Base-by-base conservation (phyloP, 345 rosid genomes). In the Streptanthus diversifolius region DNA sequence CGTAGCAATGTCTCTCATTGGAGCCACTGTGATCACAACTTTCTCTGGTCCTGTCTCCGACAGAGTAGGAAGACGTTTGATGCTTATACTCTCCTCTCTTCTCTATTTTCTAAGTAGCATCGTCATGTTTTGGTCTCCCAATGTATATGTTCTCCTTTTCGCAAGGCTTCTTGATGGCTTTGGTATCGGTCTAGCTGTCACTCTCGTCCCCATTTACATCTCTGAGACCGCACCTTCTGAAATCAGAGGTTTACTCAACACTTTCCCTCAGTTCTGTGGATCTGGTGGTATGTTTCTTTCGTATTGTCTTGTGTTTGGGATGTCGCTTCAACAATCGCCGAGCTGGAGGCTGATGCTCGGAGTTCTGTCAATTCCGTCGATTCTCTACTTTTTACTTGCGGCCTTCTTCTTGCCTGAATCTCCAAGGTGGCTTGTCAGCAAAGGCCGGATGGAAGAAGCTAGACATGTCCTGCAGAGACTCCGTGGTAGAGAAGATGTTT, bases 341-440 rank as follows among this genome's bases (percentile, higher is more conserved):
- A 88, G 85, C 79, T 92, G 98, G 96, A 86, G 83, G 83, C 66
- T 89, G 66, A 92, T 92, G 96, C 96, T 92, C 5, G 96, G 92
- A 10, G 80, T 92, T 68, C 83, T 92, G 66, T 84, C 90, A 2
- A 77, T 92, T 53, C 96, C 93, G 3, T 88, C 96, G 1, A 47
- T 86, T 17, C 3, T 81, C 15, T 89, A 84, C 63, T 79, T 88
- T 66, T 81, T 48, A 27, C 75, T 89, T 41, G 75, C 88, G 0
- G 79, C 86, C 33, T 83, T 92, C 79, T 92, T 78, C 85, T 80
- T 92, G 85, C 98, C 96, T 8, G 98, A 92, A 77, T 89, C 98
- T 22, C 98, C 98, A 41, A 81, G 98, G 81, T 92, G 98, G 96
- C 93, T 92, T 67, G 96, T 88, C 37, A 89, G 96, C 48, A 92